Evolutionary conservation across 306 rosid genomes (phyloP).

Genomic region (Sesbania bispinosa): DNA sequence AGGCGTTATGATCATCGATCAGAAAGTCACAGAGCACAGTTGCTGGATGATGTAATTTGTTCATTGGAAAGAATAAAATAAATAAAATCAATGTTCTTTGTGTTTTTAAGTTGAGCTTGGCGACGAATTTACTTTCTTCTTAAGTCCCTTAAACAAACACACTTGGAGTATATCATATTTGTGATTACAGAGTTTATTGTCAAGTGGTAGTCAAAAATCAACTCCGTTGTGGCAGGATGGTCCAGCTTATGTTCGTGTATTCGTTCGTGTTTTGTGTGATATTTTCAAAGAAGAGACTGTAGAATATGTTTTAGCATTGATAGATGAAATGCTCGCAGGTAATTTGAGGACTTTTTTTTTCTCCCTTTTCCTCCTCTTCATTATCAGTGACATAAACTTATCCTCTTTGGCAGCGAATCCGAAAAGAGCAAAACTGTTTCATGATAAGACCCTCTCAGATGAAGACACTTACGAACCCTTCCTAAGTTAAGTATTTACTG

Average conservation of each 20-base stretch:
- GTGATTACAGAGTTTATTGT: background rate
- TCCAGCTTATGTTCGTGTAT: slow-evolving; percentile 69
- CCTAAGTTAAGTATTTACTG: slow-evolving; percentile 50
- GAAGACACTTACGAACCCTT: slow-evolving; percentile 75
- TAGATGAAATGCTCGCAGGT: slow-evolving; percentile 82
- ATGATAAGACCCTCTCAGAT: slow-evolving; percentile 55
- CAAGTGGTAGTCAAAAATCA: slow-evolving; percentile 2
- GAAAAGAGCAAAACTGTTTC: slow-evolving; percentile 70
- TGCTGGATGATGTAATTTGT: slow-evolving; percentile 67
- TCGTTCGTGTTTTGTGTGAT: slow-evolving; percentile 68
- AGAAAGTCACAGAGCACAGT: slow-evolving; percentile 66
- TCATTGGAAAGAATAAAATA: no score
- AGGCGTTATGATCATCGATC: slow-evolving; percentile 76
- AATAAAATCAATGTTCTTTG: no score
- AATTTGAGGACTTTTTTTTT: background rate
- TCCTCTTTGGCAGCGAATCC: slow-evolving; percentile 57
- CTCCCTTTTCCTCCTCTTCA: no score
- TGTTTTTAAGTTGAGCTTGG: no score
- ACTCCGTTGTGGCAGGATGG: slow-evolving; percentile 60
- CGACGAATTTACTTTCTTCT: no score
- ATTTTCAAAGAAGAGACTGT: slow-evolving; percentile 79
- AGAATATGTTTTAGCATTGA: slow-evolving; percentile 70
- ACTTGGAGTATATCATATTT: no score
- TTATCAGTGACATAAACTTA: no score
- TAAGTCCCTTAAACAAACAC: no score